Evolutionary conservation across 176 grass and related monocot species (phyloP).

Genomic region (Metroxylon sagu): DNA sequence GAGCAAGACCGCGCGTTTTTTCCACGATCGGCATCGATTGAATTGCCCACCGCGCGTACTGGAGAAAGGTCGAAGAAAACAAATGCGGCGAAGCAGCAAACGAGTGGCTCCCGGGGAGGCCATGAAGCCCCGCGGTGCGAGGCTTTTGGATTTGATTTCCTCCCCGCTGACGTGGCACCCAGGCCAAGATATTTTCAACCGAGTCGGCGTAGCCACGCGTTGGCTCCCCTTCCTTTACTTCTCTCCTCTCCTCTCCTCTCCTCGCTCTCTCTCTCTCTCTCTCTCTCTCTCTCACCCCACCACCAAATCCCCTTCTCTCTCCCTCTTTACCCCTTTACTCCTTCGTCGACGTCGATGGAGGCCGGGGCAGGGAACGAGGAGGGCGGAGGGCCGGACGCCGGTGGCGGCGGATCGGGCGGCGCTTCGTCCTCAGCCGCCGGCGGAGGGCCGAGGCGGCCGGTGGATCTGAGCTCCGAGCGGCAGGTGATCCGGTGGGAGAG

Average conservation of each 20-base stretch:
- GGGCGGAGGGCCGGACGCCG: background rate
- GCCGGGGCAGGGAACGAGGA: conserved; percentile 27
- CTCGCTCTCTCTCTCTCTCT: conserved; percentile 5
- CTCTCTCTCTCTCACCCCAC: background rate
- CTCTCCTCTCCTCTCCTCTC: background rate
- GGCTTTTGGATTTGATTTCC: background rate
- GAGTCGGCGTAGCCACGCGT: background rate
- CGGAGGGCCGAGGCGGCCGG: background rate
- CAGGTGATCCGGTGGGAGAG: conserved; percentile 59
- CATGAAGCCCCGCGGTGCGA: background rate
- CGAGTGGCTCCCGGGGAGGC: no score
- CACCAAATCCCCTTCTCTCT: conserved; percentile 1
- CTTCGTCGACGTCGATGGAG: conserved; percentile 28
- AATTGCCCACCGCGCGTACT: no score
- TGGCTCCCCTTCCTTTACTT: conserved; percentile 9
- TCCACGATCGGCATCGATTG: no score
- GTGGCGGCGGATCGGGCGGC: background rate
- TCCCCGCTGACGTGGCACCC: conserved; percentile 21
- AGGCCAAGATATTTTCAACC: conserved; percentile 5
- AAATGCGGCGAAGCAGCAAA: no score
- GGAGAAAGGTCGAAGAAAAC: no score
- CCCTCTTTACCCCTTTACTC: background rate
- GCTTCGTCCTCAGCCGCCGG: background rate
- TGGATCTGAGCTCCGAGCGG: background rate
- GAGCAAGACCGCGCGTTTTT: no score